Evolutionary conservation across 495 filamentous ascomycete genomes (phyloP).

Genomic region (Cudoniella acicularis): DNA sequence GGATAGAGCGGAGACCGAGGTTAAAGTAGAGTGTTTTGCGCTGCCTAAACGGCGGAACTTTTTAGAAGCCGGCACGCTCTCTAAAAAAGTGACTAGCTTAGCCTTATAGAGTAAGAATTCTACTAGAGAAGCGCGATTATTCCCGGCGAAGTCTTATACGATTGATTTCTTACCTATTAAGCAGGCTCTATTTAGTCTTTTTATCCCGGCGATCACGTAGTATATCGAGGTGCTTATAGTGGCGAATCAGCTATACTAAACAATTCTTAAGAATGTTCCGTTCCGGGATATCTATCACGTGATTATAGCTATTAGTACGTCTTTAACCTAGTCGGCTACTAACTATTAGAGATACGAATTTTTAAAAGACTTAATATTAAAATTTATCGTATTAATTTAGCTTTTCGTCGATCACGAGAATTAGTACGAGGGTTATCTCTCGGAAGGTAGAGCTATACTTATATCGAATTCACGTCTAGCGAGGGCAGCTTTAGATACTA

Average conservation of each 20-base stretch:
- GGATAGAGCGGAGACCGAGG: slow-evolving; percentile 2
- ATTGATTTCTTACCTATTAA: background rate
- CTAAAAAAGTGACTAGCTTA: background rate
- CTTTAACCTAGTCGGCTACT: background rate
- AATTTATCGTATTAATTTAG: background rate
- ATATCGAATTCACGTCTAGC: background rate
- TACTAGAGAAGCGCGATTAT: background rate
- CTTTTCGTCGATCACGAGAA: background rate
- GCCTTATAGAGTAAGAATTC: background rate
- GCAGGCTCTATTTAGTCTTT: background rate
- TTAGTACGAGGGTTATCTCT: background rate
- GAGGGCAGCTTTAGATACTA: background rate
- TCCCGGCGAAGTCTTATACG: slow-evolving; percentile 1
- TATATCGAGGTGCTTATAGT: background rate
- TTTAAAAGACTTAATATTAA: background rate
- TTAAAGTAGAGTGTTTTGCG: slow-evolving; percentile 1
- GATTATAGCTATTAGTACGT: background rate
- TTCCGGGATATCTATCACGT: background rate
- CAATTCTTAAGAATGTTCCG: background rate
- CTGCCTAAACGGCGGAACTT: background rate
- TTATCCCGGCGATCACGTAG: background rate
- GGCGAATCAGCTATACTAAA: background rate
- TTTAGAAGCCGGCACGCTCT: background rate
- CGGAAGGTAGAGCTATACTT: background rate
- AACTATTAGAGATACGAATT: background rate